These are phyloP conservation scores for Mycena chlorophos DNA, from an alignment of 768 basidiomycete species.

Conservation along the genomic window DNA sequence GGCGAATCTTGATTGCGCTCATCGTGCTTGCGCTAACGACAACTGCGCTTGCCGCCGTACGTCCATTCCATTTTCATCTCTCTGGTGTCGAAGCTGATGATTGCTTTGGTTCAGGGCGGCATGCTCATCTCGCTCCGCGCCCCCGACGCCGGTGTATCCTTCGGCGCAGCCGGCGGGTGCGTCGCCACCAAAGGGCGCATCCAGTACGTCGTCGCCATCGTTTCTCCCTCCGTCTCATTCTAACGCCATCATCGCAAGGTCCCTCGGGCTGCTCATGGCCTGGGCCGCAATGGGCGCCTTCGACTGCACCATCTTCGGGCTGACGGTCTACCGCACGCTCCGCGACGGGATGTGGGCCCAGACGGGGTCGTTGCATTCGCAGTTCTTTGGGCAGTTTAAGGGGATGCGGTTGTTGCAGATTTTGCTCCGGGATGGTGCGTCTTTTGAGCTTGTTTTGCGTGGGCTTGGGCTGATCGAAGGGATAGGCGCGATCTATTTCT, in stretches of 20 bases:
- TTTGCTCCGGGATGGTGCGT: constrained; percentile 4
- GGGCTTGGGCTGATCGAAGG: not conserved
- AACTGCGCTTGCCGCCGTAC: not conserved
- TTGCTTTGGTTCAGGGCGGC: not conserved
- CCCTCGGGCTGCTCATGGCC: not conserved
- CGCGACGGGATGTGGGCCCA: not conserved
- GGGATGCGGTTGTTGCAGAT: not conserved
- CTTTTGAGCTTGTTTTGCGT: not conserved
- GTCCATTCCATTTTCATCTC: not conserved
- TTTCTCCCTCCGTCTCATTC: not conserved
- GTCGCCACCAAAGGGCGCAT: not conserved
- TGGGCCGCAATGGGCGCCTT: constrained; percentile 4
- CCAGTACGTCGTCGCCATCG: not conserved
- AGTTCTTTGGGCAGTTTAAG: not conserved
- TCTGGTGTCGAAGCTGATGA: not conserved
- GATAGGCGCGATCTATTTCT: constrained; percentile 4
- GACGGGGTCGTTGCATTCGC: not conserved
- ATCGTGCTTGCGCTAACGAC: not conserved
- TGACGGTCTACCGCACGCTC: not conserved
- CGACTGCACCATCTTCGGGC: constrained; percentile 5
- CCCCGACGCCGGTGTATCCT: not conserved
- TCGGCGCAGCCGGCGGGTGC: not conserved
- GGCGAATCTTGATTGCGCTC: not conserved
- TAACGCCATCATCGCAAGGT: not conserved
- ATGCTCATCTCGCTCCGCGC: not conserved